Conservation (phyloP, 768 basidiomycete species). For the Rhodotorula diobovata region DNA sequence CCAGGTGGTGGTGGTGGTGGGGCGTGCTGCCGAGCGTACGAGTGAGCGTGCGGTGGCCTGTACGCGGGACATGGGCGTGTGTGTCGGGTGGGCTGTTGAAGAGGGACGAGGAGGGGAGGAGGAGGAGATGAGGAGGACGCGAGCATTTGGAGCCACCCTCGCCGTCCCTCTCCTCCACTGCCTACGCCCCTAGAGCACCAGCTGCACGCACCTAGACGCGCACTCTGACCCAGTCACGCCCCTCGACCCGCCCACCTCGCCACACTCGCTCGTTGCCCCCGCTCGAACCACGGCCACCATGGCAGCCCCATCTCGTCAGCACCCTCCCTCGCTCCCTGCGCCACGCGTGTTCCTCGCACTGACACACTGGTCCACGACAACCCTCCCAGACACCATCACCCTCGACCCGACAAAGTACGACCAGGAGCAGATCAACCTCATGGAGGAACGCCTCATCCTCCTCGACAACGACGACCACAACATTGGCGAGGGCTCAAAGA, state of each 20-base stretch:
- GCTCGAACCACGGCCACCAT: not conserved
- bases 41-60: not conserved
- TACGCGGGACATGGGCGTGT: not conserved
- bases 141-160: too few species aligned
- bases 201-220: not conserved
- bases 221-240: not conserved
- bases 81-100: too few species aligned
- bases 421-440: conserved; percentile 83
- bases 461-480: conserved; percentile 81
- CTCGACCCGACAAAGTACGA: conserved; percentile 80
- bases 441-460: conserved; percentile 87
- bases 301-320: not conserved
- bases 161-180: too few species aligned
- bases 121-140: not conserved
- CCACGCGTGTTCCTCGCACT: not conserved
- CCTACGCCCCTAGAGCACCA: too few species aligned
- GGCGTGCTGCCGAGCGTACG: too few species aligned
- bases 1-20: not conserved
- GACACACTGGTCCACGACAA: not conserved
- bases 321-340: not conserved
- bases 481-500: conserved; percentile 87
- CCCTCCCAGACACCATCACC: conserved; percentile 27
- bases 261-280: too few species aligned
- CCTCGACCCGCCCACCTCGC: too few species aligned
- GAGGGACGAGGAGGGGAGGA: not conserved